Evolutionary conservation across 352 stramenopile species (phyloP).

Genomic region (Pythium phragmiticola): DNA sequence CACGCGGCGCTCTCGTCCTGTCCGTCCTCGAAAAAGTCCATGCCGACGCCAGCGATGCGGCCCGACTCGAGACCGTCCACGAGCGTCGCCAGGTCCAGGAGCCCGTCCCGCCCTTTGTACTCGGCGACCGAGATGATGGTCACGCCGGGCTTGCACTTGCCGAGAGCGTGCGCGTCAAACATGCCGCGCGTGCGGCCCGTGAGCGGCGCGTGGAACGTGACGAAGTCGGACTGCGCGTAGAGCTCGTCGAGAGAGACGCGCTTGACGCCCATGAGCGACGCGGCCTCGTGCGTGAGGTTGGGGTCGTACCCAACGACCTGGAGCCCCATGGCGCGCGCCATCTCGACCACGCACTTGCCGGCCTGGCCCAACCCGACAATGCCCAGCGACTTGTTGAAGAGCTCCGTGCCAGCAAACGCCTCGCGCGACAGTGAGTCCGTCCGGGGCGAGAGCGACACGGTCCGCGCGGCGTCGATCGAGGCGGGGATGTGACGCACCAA

Average conservation of each 20-base stretch:
- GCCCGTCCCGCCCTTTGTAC: constrained; percentile 63
- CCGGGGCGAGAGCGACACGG: background rate
- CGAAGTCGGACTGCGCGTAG: constrained; percentile 86
- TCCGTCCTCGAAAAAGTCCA: constrained; percentile 66
- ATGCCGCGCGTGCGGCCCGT: constrained; percentile 91
- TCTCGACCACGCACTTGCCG: constrained; percentile 70
- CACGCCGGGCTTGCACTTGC: constrained; percentile 89
- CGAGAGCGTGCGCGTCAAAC: constrained; percentile 78
- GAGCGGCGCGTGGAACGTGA: constrained; percentile 94
- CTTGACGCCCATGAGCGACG: constrained; percentile 63
- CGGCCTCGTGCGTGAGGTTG: constrained; percentile 68
- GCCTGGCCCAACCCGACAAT: constrained; percentile 75
- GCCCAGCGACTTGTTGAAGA: constrained; percentile 58
- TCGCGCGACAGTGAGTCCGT: constrained; percentile 31
- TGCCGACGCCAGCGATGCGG: constrained; percentile 78
- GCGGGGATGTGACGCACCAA: constrained; percentile 56
- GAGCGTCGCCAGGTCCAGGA: constrained; percentile 84
- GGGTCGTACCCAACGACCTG: constrained; percentile 73
- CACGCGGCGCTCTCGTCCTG: constrained; percentile 33
- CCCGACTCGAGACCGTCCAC: constrained; percentile 63
- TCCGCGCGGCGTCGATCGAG: constrained; percentile 43
- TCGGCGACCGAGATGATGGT: constrained; percentile 85
- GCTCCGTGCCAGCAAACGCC: constrained; percentile 57
- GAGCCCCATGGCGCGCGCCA: constrained; percentile 68
- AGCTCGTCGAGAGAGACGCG: constrained; percentile 57